Conservation (phyloP, 768 basidiomycete species). For the Pleurotus sapidus region DNA sequence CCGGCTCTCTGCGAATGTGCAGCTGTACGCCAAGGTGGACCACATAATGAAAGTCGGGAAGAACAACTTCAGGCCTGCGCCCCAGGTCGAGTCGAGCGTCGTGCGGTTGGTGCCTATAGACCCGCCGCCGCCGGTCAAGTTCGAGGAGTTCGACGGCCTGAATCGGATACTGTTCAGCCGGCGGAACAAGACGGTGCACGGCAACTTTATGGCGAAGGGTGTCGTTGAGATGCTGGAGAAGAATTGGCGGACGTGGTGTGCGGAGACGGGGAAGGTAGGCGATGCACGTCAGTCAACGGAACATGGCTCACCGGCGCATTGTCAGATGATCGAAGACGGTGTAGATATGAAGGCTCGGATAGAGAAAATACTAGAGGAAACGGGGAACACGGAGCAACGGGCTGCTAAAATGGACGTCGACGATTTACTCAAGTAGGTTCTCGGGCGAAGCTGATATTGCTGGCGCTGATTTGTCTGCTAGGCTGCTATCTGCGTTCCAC, state of each 20-base stretch:
- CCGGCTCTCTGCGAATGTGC: constrained; percentile 94
- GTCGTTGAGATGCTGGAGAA: constrained; percentile 92
- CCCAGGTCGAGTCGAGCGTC: constrained; percentile 91
- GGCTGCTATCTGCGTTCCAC: constrained; percentile 71
- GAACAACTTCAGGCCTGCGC: constrained; percentile 95
- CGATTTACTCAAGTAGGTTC: constrained; percentile 79
- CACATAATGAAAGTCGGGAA: constrained; percentile 95
- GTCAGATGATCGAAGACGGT: constrained; percentile 69
- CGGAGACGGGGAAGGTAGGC: constrained; percentile 65
- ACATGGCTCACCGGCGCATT: background rate
- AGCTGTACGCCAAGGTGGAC: constrained; percentile 95
- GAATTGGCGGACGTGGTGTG: constrained; percentile 92
- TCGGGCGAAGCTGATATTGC: background rate
- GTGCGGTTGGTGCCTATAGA: constrained; percentile 89
- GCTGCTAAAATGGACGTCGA: constrained; percentile 94
- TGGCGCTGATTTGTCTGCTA: constrained; percentile 23
- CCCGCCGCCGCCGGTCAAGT: constrained; percentile 93
- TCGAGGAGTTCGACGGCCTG: constrained; percentile 97
- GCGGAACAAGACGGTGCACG: constrained; percentile 87
- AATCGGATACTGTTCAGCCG: constrained; percentile 87
- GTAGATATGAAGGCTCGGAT: constrained; percentile 68
- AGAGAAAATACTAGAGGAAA: constrained; percentile 69
- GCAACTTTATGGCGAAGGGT: constrained; percentile 91
- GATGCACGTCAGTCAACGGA: no score
- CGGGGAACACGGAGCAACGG: constrained; percentile 71